Evolutionary conservation across 2,329 filamentous ascomycete genomes (phyloP).

Genomic region (Clarireedia sp.): DNA sequence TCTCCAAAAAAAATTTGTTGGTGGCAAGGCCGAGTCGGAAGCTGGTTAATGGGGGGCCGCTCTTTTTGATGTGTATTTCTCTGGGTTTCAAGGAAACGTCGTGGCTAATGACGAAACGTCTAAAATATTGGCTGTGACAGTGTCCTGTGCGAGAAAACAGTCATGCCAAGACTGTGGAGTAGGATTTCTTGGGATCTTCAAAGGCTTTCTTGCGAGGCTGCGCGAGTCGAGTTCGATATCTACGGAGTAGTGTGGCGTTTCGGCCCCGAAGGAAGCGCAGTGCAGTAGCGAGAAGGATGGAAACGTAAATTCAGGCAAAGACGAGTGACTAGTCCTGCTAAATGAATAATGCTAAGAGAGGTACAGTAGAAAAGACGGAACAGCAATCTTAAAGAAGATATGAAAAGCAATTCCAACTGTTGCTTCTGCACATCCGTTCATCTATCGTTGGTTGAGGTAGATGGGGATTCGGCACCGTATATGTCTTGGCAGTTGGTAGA

Average conservation of each 20-base stretch:
- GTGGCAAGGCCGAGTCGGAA: background rate
- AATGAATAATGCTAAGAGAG: background rate
- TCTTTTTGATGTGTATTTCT: background rate
- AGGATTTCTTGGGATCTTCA: background rate
- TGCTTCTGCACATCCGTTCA: background rate
- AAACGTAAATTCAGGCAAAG: too few species aligned
- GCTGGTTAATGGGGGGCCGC: background rate
- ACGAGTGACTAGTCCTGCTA: background rate
- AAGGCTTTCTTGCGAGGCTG: background rate
- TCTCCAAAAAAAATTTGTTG: background rate
- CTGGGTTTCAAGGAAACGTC: background rate
- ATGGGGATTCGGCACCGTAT: background rate
- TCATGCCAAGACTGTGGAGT: background rate
- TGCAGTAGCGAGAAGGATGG: too few species aligned
- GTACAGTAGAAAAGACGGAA: background rate
- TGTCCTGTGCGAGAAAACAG: background rate
- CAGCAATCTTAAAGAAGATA: background rate
- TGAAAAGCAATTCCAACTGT: background rate
- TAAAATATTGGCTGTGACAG: background rate
- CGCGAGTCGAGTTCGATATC: background rate
- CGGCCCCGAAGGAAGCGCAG: too few species aligned
- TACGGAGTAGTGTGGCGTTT: too few species aligned
- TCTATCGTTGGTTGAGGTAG: background rate
- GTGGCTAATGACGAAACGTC: constrained; percentile 2
- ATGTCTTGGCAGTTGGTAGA: background rate